Evolutionary conservation across 208 protist genomes (phyloP), one percentile per base, ranked within the genome.

Genomic region (Herpetomonas muscarum): DNA sequence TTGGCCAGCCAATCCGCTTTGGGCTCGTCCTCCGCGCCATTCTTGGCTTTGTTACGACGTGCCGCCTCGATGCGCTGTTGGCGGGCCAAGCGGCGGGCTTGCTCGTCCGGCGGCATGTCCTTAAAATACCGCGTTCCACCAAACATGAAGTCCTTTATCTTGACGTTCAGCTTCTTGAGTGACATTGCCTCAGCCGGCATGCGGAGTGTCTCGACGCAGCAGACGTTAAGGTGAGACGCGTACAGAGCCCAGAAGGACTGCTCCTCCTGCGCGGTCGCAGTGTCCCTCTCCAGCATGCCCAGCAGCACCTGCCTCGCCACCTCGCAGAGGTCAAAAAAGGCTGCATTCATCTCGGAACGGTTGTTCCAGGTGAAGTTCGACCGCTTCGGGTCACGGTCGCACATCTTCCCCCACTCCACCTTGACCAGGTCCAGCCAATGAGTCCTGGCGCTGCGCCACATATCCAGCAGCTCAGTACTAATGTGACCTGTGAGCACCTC

Each of bases 71-170:
- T 84, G 7, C 68, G 56, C 34, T 56, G 26, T 46, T 70, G 76
- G 22, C 85, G 60, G 54, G 80, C 72, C 19, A 81, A 42, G 3
- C 86, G 64, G 21, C 85, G 62, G 45, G 78, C 39, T 64, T 90
- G 73, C 65, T 92, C 81, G 36, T 91, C 76, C 4, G 44, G 55
- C 1, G 81, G 79, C 84, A 95, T 89, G 62, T 96, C 81, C 54
- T 92, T 94, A 54, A 90, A 85, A 58, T 96, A 96, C 22, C 90
- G 79, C 31, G 90, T 92, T 22, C 90, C 87, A 24, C 90, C 90
- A 81, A 94, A 94, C 52, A 75, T 74, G 62, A 81, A 96, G 65
- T 96, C 90, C 61, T 93, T 94, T 36, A 96, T 52, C 65, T 96
- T 96, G 6, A 96, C 81, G 47, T 93, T 93, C 1, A 96, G 67